Conservation (phyloP, 2,329 filamentous ascomycete species). For the Paecilomyces dactylethromorphus region DNA sequence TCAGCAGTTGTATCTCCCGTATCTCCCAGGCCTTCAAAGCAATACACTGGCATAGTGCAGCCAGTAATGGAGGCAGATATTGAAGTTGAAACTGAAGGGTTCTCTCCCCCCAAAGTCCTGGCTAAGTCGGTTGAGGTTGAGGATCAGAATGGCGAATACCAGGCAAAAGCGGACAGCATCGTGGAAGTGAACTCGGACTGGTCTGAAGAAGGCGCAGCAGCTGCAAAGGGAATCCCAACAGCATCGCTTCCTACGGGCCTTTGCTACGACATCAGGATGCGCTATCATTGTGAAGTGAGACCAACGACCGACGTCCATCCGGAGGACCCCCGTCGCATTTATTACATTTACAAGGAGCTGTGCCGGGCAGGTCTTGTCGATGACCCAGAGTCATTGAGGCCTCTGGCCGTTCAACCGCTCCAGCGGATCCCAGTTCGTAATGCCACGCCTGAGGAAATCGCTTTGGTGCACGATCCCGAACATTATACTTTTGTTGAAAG, state of each 20-base stretch:
- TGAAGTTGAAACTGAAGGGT: constrained; percentile 4
- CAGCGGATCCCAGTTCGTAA: constrained; percentile 68
- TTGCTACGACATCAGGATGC: constrained; percentile 93
- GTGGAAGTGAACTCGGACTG: constrained; percentile 36
- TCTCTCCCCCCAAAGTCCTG: constrained; percentile 14
- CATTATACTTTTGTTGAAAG: constrained; percentile 74
- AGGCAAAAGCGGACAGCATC: constrained; percentile 23
- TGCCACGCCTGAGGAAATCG: constrained; percentile 74
- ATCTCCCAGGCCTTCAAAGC: constrained; percentile 12
- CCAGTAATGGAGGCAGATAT: constrained; percentile 2
- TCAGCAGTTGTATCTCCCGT: constrained; percentile 17
- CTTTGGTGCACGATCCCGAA: constrained; percentile 66
- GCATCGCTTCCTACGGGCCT: constrained; percentile 62
- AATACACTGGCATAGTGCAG: not conserved
- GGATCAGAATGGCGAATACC: constrained; percentile 12
- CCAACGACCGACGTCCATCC: constrained; percentile 69
- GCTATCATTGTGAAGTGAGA: constrained; percentile 82
- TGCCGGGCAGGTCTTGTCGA: constrained; percentile 74
- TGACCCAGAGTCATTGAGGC: constrained; percentile 45
- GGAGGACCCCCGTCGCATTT: constrained; percentile 87
- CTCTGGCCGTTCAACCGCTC: constrained; percentile 49
- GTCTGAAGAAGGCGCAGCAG: constrained; percentile 27
- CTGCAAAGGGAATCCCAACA: constrained; percentile 37
- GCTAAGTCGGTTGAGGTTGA: constrained; percentile 20
- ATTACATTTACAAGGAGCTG: constrained; percentile 86